A percentile compares a stretch with the other conserved stretches of the same genome.
These are phyloP conservation scores for Exobasidium rhododendri DNA, from an alignment of 1,284 basidiomycete genomes.

Conservation along the genomic window DNA sequence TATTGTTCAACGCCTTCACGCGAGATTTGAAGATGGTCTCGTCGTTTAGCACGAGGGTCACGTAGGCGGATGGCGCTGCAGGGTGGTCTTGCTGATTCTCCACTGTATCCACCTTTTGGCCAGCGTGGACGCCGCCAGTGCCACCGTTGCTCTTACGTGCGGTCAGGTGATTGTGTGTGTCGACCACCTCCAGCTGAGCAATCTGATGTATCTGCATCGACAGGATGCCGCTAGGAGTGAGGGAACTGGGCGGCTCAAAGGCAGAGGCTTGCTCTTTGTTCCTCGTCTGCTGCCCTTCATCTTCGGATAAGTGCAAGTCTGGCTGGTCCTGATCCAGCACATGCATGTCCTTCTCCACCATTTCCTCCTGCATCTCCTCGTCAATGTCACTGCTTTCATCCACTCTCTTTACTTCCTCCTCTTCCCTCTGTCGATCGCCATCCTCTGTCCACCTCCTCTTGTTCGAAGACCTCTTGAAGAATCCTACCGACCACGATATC, in stretches of 20 bases:
- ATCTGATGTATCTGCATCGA: slow-evolving; percentile 39
- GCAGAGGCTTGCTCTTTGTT: slow-evolving; percentile 19
- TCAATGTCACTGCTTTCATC: neutral
- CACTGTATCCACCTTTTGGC: slow-evolving; percentile 26
- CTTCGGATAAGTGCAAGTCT: neutral
- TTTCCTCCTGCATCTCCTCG: neutral
- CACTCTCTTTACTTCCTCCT: slow-evolving; percentile 4
- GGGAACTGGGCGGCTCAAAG: slow-evolving; percentile 29
- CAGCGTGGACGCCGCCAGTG: slow-evolving; percentile 22
- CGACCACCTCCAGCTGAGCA: slow-evolving; percentile 52
- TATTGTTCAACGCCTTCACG: slow-evolving; percentile 55
- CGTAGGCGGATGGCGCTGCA: slow-evolving; percentile 48
- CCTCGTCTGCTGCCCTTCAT: slow-evolving; percentile 10
- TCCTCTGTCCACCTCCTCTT: neutral
- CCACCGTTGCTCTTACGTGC: neutral
- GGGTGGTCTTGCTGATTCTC: slow-evolving; percentile 27
- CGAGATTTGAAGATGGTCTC: slow-evolving; percentile 57
- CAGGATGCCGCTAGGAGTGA: slow-evolving; percentile 27
- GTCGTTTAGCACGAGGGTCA: slow-evolving; percentile 58
- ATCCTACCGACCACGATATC: slow-evolving; percentile 29
- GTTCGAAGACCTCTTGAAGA: slow-evolving; percentile 28
- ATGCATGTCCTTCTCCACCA: slow-evolving; percentile 3
- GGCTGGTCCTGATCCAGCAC: slow-evolving; percentile 5
- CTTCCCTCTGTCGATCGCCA: slow-evolving; percentile 1
- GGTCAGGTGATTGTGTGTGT: slow-evolving; percentile 40